A percentile compares a stretch with the other conserved stretches of the same genome.
Evolutionary conservation across 345 rosid species (phyloP).

Genomic region (Eucalyptus curtisii): DNA sequence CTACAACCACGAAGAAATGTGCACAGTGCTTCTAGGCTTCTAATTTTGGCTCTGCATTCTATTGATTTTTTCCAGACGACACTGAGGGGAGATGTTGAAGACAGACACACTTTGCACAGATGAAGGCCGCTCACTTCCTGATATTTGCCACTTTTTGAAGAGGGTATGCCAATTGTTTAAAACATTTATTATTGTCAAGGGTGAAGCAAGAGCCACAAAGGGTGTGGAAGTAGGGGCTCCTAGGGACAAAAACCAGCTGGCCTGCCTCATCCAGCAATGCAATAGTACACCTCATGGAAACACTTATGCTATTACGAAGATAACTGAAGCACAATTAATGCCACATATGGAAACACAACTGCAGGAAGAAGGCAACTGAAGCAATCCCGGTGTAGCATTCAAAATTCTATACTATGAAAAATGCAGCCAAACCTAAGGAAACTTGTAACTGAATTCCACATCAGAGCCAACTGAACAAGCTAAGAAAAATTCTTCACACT

Average conservation of each 20-base stretch:
- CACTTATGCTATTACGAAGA: accelerated
- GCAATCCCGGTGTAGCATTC: background rate
- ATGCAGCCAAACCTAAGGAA: background rate
- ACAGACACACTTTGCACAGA: background rate
- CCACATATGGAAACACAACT: background rate
- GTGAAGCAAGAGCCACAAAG: background rate
- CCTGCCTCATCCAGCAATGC: background rate
- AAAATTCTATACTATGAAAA: background rate
- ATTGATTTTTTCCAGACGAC: background rate
- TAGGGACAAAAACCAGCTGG: background rate
- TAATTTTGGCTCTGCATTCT: background rate
- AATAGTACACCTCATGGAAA: background rate
- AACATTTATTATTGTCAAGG: background rate
- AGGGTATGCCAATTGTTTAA: background rate
- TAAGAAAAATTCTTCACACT: background rate
- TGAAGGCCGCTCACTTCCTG: background rate
- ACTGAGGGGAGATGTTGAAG: background rate
- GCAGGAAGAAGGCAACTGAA: background rate
- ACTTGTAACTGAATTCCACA: background rate
- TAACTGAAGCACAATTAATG: background rate
- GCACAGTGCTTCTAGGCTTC: background rate
- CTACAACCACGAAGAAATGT: background rate
- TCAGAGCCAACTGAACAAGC: background rate
- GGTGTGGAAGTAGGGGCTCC: background rate
- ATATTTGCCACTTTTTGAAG: background rate